Conservation (phyloP, 768 basidiomycete genomes). For the Daedalea quercina region DNA sequence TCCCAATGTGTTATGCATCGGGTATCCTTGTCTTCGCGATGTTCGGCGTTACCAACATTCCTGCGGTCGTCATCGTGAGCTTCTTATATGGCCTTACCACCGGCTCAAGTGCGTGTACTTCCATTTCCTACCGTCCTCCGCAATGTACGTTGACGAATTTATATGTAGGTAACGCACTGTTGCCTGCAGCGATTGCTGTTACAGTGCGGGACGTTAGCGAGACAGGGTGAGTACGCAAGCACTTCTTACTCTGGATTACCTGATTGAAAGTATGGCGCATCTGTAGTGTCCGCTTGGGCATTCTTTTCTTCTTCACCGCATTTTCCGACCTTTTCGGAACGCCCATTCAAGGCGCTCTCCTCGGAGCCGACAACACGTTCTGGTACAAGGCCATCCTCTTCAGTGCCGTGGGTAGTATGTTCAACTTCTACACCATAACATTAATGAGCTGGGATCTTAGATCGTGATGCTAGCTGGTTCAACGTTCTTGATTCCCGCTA, state of each 20-base stretch:
- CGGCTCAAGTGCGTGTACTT: conserved; percentile 27
- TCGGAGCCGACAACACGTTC: conserved; percentile 2
- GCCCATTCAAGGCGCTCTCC: conserved; percentile 19
- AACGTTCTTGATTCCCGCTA: neutral
- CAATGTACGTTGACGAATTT: neutral
- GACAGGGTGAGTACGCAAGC: conserved; percentile 14
- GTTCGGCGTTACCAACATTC: conserved; percentile 26
- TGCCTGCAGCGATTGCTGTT: conserved; percentile 9
- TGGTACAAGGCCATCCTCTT: conserved; percentile 18
- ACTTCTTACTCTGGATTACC: too few species aligned
- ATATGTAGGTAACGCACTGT: conserved; percentile 12
- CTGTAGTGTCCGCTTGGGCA: conserved; percentile 21
- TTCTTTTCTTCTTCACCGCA: conserved; percentile 13
- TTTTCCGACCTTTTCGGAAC: conserved; percentile 17
- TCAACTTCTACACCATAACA: neutral
- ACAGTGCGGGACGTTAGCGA: conserved; percentile 5
- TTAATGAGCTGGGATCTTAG: neutral
- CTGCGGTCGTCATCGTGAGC: conserved; percentile 31
- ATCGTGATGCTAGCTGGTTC: neutral
- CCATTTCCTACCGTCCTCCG: neutral
- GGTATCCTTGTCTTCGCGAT: conserved; percentile 34
- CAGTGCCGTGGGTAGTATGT: conserved; percentile 13
- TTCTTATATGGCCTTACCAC: conserved; percentile 42
- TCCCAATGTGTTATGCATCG: conserved; percentile 25
- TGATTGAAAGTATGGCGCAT: too few species aligned